Conservation (phyloP, 768 basidiomycete genomes). For the Saitozyma sp. region DNA sequence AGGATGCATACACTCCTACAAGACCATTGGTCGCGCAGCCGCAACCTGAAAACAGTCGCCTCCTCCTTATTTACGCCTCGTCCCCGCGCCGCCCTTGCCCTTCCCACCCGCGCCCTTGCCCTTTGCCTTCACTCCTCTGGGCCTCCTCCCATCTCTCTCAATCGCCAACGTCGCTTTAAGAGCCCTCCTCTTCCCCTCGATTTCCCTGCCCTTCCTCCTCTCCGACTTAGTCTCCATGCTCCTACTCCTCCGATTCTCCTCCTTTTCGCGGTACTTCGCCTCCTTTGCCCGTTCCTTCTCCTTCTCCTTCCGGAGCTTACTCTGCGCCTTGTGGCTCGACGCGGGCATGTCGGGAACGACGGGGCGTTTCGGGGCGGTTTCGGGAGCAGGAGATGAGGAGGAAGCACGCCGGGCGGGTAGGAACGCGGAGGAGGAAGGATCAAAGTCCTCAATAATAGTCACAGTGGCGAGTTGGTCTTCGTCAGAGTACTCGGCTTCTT, state of each 20-base stretch:
- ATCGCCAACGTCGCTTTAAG: slow-evolving; percentile 74
- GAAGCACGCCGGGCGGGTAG: background rate
- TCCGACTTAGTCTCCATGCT: slow-evolving; percentile 72
- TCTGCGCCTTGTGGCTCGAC: slow-evolving; percentile 39
- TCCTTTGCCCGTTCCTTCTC: slow-evolving; percentile 27
- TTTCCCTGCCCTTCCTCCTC: slow-evolving; percentile 63
- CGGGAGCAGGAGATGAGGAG: slow-evolving; percentile 18
- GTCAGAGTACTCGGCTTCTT: slow-evolving; percentile 72
- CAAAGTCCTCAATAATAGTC: slow-evolving; percentile 88
- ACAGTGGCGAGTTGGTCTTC: slow-evolving; percentile 85
- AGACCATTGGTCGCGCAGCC: too few relatives aligned
- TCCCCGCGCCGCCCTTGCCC: slow-evolving; percentile 12
- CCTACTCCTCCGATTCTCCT: slow-evolving; percentile 45
- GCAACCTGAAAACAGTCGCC: too few relatives aligned
- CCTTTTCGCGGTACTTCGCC: background rate
- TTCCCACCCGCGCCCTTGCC: slow-evolving; percentile 22
- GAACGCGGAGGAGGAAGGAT: slow-evolving; percentile 57
- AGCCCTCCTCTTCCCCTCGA: slow-evolving; percentile 65
- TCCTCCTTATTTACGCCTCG: too few relatives aligned
- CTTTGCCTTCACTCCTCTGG: background rate
- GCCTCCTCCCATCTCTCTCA: slow-evolving; percentile 52
- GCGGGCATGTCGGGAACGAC: slow-evolving; percentile 41
- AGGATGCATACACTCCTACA: too few relatives aligned
- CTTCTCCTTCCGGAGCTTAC: slow-evolving; percentile 29
- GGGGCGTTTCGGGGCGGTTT: slow-evolving; percentile 38